A percentile compares a stretch with the other conserved stretches of the same genome.
Conservation (phyloP, 2,329 filamentous ascomycete species). For the Aspergillus fumigatiaffinis region DNA sequence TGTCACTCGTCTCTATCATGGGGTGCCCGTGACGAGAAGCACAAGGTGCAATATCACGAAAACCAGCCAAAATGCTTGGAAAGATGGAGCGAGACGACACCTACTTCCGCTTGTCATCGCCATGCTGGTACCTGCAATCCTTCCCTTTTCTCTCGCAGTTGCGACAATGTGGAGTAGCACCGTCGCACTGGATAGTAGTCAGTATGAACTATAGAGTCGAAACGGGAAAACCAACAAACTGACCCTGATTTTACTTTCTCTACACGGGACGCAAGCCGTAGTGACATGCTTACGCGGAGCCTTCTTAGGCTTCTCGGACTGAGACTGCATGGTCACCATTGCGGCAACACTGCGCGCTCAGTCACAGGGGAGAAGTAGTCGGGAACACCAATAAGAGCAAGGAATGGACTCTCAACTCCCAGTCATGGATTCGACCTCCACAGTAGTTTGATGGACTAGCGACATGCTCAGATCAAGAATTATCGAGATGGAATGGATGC, state of each 20-base stretch:
- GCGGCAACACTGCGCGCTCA: neutral
- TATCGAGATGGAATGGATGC: neutral
- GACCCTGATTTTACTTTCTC: slow-evolving; percentile 45
- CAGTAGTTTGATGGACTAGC: neutral
- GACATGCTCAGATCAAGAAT: neutral
- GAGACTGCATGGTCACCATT: slow-evolving; percentile 19
- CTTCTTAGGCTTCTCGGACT: slow-evolving; percentile 26
- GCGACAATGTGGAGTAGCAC: slow-evolving; percentile 34
- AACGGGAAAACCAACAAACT: slow-evolving; percentile 7
- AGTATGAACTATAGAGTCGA: neutral
- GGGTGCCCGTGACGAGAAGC: neutral
- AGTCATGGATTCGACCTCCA: neutral
- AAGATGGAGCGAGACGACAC: slow-evolving; percentile 9
- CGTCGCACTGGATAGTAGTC: slow-evolving; percentile 30
- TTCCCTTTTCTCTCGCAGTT: slow-evolving; percentile 38
- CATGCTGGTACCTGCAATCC: slow-evolving; percentile 37
- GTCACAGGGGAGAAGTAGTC: neutral
- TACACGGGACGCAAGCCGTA: slow-evolving; percentile 43
- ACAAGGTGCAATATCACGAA: neutral
- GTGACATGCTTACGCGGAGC: slow-evolving; percentile 41
- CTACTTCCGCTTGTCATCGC: slow-evolving; percentile 39
- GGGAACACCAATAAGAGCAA: neutral
- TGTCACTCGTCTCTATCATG: neutral
- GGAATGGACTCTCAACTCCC: neutral
- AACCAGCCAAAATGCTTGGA: neutral